Percentiles rank a stretch among this genome's conserved stretches.
Evolutionary conservation across 176 grass and related monocot species (phyloP).

Genomic region (Juncus effusus): DNA sequence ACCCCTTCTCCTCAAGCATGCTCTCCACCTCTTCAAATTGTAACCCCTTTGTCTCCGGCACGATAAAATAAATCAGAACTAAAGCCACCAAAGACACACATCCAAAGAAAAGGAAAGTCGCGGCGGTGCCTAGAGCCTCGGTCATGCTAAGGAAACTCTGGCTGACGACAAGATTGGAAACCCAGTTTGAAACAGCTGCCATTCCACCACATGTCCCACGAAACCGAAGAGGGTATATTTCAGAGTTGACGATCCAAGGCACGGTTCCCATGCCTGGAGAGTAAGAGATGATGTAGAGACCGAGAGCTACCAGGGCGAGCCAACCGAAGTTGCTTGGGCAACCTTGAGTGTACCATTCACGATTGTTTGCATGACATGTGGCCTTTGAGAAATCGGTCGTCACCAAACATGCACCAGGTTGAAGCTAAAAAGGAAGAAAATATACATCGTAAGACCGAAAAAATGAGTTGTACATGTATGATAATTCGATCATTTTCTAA

Average conservation of each 20-base stretch:
- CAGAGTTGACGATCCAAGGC: slow-evolving; percentile 40
- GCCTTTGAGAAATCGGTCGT: slow-evolving; percentile 35
- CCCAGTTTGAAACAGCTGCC: too few species aligned
- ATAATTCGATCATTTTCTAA: neutral
- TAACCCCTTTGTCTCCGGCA: too few species aligned
- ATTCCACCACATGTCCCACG: slow-evolving; percentile 72
- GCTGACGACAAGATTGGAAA: too few species aligned
- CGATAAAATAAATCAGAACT: too few species aligned
- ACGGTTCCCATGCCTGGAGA: slow-evolving; percentile 74
- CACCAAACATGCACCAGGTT: slow-evolving; percentile 70
- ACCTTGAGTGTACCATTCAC: slow-evolving; percentile 73
- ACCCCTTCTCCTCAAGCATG: too few species aligned
- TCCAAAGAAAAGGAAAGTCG: too few species aligned
- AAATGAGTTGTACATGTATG: neutral
- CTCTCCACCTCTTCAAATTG: too few species aligned
- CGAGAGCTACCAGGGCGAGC: slow-evolving; percentile 64
- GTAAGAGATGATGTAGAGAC: slow-evolving; percentile 84
- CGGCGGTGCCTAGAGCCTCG: too few species aligned
- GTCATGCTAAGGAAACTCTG: too few species aligned
- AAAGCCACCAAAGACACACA: too few species aligned
- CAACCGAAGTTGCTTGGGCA: slow-evolving; percentile 82
- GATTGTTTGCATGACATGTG: slow-evolving; percentile 37
- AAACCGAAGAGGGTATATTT: slow-evolving; percentile 84
- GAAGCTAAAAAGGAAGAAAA: slow-evolving; percentile 30
- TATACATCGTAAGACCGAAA: neutral